phyloP scores from a whole-genome alignment of 495 filamentous ascomycete genomes.

The Cladorrhinum samala region DNA sequence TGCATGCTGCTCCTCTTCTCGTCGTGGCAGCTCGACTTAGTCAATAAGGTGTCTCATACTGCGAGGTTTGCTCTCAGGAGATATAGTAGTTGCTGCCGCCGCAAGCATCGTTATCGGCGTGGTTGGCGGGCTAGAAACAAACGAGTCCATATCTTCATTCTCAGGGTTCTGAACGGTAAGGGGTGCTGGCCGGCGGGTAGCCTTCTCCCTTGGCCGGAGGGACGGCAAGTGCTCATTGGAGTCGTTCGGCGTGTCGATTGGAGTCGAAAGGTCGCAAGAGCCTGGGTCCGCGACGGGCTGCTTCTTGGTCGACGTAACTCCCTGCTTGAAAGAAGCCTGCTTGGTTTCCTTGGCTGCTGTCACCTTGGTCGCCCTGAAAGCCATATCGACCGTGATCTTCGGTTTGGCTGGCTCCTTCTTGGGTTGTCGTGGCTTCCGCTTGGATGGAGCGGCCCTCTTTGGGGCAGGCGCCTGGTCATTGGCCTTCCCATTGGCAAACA shows the following conservation, averaged over 20 bases:
- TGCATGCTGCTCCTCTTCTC: too few relatives aligned
- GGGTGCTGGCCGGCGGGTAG: conserved; percentile 3
- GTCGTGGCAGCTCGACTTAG: too few relatives aligned
- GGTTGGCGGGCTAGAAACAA: conserved; percentile 4
- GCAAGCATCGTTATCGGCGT: not conserved
- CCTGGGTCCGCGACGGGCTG: conserved; percentile 13
- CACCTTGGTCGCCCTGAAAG: conserved; percentile 40
- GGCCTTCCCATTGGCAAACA: conserved; percentile 20
- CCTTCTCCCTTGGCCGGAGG: conserved; percentile 17
- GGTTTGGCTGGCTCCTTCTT: conserved; percentile 33
- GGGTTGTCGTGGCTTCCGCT: conserved; percentile 30
- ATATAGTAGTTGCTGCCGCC: conserved; percentile 30
- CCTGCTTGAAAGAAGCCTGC: not conserved
- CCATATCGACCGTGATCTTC: conserved; percentile 30
- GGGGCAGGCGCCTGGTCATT: conserved; percentile 9
- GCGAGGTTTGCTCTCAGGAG: conserved; percentile 37
- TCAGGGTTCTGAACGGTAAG: not conserved
- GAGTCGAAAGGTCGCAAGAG: conserved; percentile 20
- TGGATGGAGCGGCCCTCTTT: conserved; percentile 23
- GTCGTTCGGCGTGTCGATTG: conserved; percentile 12
- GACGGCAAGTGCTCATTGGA: conserved; percentile 15
- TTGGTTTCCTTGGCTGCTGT: conserved; percentile 11
- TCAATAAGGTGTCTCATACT: conserved; percentile 39
- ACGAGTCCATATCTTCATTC: not conserved
- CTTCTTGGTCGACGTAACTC: conserved; percentile 1